These are phyloP conservation scores for Debaryomyces sp. DNA, from an alignment of 1,139 yeast species.

Conservation along the genomic window DNA sequence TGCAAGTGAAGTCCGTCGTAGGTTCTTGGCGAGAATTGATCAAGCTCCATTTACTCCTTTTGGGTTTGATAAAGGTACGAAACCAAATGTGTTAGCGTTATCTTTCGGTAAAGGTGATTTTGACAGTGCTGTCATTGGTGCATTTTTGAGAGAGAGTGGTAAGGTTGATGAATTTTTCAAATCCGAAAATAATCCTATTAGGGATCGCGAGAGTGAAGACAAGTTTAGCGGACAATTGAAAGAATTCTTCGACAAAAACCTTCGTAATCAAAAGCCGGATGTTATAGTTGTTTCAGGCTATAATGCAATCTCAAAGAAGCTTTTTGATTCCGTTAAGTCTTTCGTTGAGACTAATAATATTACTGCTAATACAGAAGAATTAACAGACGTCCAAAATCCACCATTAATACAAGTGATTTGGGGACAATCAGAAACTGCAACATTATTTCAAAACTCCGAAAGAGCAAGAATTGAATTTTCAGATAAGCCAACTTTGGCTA, in stretches of 20 bases:
- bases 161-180: slow-evolving; percentile 76
- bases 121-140: slow-evolving; percentile 86
- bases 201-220: slow-evolving; percentile 51
- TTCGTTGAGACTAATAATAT: slow-evolving; percentile 62
- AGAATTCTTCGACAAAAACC: slow-evolving; percentile 43
- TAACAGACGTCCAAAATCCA: slow-evolving; percentile 37
- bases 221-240: slow-evolving; percentile 56
- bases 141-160: slow-evolving; percentile 77
- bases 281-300: slow-evolving; percentile 90
- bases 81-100: slow-evolving; percentile 80
- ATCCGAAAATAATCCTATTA: slow-evolving; percentile 76
- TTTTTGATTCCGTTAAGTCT: slow-evolving; percentile 59
- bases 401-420: slow-evolving; percentile 64
- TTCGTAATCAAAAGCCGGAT: slow-evolving; percentile 62
- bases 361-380: slow-evolving; percentile 54
- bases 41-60: slow-evolving; percentile 93
- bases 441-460: slow-evolving; percentile 79
- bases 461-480: slow-evolving; percentile 80
- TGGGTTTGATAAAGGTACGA: slow-evolving; percentile 75
- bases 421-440: slow-evolving; percentile 93
- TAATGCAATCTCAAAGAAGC: slow-evolving; percentile 68
- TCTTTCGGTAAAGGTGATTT: slow-evolving; percentile 86
- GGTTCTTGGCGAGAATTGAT: slow-evolving; percentile 71
- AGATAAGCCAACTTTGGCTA: slow-evolving; percentile 81
- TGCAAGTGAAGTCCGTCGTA: slow-evolving; percentile 68